Evolutionary conservation across 306 rosid genomes (phyloP).

Genomic region (Vachellia collinsii): DNA sequence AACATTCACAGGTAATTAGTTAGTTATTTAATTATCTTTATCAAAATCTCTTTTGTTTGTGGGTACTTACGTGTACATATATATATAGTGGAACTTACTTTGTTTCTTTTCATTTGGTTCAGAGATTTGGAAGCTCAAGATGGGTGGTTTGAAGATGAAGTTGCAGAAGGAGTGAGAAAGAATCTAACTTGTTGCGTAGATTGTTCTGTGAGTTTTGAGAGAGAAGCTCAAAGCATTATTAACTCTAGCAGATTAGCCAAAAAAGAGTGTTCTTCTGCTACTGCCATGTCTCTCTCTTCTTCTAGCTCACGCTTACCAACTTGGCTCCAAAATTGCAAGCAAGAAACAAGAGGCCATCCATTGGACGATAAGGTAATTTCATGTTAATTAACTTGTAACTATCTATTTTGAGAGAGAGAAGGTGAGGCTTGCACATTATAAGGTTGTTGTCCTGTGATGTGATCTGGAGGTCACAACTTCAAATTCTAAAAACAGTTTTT

Average conservation of each 20-base stretch:
- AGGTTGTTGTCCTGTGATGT: no score
- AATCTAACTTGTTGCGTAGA: conserved; percentile 55
- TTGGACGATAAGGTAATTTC: conserved; percentile 47
- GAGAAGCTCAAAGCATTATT: conserved; percentile 50
- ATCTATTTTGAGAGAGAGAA: no score
- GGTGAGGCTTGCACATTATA: no score
- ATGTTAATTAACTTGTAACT: neutral
- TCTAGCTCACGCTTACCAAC: conserved; percentile 53
- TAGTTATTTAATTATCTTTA: neutral
- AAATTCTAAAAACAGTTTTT: no score
- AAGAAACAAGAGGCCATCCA: conserved; percentile 45
- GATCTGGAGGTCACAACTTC: no score
- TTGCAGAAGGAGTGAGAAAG: conserved; percentile 37
- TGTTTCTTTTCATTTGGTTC: conserved; percentile 2
- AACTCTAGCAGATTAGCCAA: conserved; percentile 27
- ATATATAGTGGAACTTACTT: neutral
- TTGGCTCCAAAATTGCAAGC: conserved; percentile 74
- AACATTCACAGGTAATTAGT: conserved; percentile 70
- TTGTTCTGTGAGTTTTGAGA: conserved; percentile 55
- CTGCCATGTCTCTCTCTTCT: neutral
- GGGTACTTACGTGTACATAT: neutral
- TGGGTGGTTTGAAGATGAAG: conserved; percentile 31
- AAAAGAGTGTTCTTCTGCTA: conserved; percentile 31
- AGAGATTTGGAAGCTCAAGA: conserved; percentile 59
- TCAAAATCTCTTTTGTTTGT: neutral